Evolutionary conservation across 176 grass and related monocot genomes (phyloP), one percentile per base, ranked within the genome.

Genomic region (Melocanna baccifera): DNA sequence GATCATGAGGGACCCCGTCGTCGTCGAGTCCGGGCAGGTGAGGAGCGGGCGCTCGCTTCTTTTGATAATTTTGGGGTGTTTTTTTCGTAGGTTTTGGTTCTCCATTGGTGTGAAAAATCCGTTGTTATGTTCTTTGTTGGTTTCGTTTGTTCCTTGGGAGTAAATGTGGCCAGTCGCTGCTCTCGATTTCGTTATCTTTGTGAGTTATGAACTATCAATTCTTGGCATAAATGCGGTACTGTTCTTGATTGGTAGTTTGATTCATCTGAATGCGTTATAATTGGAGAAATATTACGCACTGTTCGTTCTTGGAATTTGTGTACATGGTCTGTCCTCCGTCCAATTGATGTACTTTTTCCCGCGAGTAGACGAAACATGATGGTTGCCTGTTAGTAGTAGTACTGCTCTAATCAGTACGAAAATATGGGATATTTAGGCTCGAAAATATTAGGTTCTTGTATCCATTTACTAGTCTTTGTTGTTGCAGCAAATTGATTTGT

Each of bases 11-110:
- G 92, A 97, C 76, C 94, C 92, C 55, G 94, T 97, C 64, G 72
- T 97, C 71, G 65, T 92, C 52, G 88, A 89, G 36, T 92, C 94
- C 19, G 94, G 94, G 29, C 83, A 97, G 94, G 94, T 94, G 76
- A 82, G 85, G 68, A 73, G 9, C 50, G 0, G 11, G 4, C 28
- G 3, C 20, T 1, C 20, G 51, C 67, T 86, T 82, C 65, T 75
- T 41, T 16, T 16, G 36, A 40, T 83, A 43, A 52, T 79, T 78
- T 71, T 30, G 28, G 4, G 26, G 26, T 14, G 45, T 14, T 75
- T 19, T 75, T 19, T 66, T 64, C 13, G 59, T 79, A 82, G 15
- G 23, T 13, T 82, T 53, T 16, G 58, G 10, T 61, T 62, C 62
- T 1, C 57, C 69, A 22, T 76, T 81, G 75, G 20, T 30, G 19